phyloP scores from a whole-genome alignment of 2,329 filamentous ascomycete genomes.

The Rhynchosporium agropyri region DNA sequence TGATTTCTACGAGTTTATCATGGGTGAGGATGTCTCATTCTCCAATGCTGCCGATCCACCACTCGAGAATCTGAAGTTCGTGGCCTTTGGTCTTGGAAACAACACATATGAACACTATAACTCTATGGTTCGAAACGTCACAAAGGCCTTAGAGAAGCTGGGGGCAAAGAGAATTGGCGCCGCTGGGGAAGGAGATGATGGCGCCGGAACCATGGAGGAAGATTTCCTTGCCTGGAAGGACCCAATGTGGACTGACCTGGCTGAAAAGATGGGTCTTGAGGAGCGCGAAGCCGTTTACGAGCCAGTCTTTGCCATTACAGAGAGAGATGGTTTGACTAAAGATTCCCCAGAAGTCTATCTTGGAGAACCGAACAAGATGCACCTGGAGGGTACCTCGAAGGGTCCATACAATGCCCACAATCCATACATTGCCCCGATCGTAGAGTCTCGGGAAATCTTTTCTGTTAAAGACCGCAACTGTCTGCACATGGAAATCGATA shows the following conservation, averaged over 20 bases:
- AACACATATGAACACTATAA: conserved; percentile 99
- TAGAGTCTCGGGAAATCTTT: conserved; percentile 89
- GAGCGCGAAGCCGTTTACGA: conserved; percentile 97
- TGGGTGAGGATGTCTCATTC: conserved; percentile 78
- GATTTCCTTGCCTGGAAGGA: conserved; percentile 99
- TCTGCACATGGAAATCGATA: conserved; percentile 92
- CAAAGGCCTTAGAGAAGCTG: conserved; percentile 77
- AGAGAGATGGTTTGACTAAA: conserved; percentile 71
- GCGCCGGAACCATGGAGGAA: conserved; percentile 98
- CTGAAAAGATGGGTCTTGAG: conserved; percentile 82
- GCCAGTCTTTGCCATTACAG: conserved; percentile 81
- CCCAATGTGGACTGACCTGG: conserved; percentile 91
- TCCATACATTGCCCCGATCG: conserved; percentile 93
- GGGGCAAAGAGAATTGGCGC: conserved; percentile 83
- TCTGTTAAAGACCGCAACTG: conserved; percentile 89
- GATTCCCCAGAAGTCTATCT: conserved; percentile 86
- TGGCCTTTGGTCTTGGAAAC: conserved; percentile 95
- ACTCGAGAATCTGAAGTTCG: conserved; percentile 83
- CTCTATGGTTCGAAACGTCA: conserved; percentile 92
- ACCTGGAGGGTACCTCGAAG: conserved; percentile 80
- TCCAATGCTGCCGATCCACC: conserved; percentile 73
- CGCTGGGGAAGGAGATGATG: conserved; percentile 95
- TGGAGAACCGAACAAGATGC: conserved; percentile 94
- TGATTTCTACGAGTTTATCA: conserved; percentile 97
- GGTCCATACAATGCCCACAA: conserved; percentile 96